Evolutionary conservation across 2,329 filamentous ascomycete species (phyloP).

Genomic region (Talaromyces sp.): DNA sequence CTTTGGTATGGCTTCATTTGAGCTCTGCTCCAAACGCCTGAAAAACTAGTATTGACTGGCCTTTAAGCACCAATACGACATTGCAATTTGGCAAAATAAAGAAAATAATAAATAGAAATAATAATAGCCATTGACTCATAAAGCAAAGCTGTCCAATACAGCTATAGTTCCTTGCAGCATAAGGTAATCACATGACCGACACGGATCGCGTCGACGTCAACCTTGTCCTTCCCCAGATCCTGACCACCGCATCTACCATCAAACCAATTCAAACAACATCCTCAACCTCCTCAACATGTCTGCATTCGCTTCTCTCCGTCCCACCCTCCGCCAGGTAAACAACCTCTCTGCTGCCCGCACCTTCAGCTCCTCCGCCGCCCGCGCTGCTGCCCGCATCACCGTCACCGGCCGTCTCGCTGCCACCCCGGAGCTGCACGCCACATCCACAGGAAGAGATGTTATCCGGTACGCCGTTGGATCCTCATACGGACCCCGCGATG

Average conservation of each 20-base stretch:
- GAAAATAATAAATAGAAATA: no score
- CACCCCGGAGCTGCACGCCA: slow-evolving; percentile 73
- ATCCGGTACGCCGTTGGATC: slow-evolving; percentile 77
- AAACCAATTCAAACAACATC: slow-evolving; percentile 1
- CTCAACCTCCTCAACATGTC: slow-evolving; percentile 29
- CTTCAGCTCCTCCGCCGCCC: slow-evolving; percentile 70
- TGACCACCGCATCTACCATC: neutral
- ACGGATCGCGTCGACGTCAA: slow-evolving; percentile 6
- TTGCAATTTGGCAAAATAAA: no score
- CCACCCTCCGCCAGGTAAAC: slow-evolving; percentile 50
- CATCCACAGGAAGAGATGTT: slow-evolving; percentile 71
- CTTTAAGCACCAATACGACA: no score
- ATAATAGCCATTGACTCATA: no score
- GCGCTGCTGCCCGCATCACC: slow-evolving; percentile 75
- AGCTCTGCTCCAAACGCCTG: no score
- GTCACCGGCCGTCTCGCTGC: slow-evolving; percentile 83
- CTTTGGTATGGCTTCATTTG: no score
- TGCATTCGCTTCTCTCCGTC: slow-evolving; percentile 56
- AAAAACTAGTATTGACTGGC: no score
- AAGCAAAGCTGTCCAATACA: no score
- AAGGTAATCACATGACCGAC: neutral
- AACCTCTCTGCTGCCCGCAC: slow-evolving; percentile 57
- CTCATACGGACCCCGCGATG: slow-evolving; percentile 66
- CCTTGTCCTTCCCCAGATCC: neutral
- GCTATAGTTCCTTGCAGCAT: neutral